These are phyloP conservation scores for Phytophthora macrochlamydospora DNA, from an alignment of 352 stramenopile species.

Conservation along the genomic window DNA sequence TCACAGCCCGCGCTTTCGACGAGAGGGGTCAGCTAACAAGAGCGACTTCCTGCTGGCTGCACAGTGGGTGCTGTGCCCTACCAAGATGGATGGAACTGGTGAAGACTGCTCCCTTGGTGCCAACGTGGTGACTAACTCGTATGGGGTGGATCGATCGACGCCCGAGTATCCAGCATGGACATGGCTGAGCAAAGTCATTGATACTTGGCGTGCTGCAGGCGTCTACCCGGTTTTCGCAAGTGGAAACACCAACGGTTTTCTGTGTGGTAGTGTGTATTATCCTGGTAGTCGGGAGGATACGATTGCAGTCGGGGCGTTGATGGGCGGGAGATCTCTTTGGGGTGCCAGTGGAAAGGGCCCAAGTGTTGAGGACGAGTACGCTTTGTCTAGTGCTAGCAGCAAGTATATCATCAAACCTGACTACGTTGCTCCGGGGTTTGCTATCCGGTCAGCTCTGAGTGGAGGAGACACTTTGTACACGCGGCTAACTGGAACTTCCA, in stretches of 20 bases:
- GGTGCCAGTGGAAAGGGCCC: constrained; percentile 74
- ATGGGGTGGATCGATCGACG: constrained; percentile 56
- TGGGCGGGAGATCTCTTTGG: constrained; percentile 65
- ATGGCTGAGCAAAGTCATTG: constrained; percentile 60
- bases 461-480: constrained; percentile 62
- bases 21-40: constrained; percentile 57
- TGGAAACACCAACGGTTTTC: constrained; percentile 75
- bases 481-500: constrained; percentile 73
- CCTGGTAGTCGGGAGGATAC: constrained; percentile 57
- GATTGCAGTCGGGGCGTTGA: constrained; percentile 65
- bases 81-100: constrained; percentile 46
- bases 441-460: constrained; percentile 69
- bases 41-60: constrained; percentile 71
- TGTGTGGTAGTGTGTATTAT: constrained; percentile 75
- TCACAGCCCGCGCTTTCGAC: constrained; percentile 72
- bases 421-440: constrained; percentile 72
- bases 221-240: constrained; percentile 68
- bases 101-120: constrained; percentile 62
- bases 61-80: constrained; percentile 76
- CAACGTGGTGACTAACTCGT: constrained; percentile 73
- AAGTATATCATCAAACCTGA: constrained; percentile 68
- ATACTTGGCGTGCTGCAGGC: constrained; percentile 56
- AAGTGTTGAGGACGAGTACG: constrained; percentile 32
- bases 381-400: background rate
- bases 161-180: constrained; percentile 55